Evolutionary conservation across 352 stramenopile species (phyloP), one percentile per base, ranked within the genome.

Genomic region (Pythium scleroteichum): DNA sequence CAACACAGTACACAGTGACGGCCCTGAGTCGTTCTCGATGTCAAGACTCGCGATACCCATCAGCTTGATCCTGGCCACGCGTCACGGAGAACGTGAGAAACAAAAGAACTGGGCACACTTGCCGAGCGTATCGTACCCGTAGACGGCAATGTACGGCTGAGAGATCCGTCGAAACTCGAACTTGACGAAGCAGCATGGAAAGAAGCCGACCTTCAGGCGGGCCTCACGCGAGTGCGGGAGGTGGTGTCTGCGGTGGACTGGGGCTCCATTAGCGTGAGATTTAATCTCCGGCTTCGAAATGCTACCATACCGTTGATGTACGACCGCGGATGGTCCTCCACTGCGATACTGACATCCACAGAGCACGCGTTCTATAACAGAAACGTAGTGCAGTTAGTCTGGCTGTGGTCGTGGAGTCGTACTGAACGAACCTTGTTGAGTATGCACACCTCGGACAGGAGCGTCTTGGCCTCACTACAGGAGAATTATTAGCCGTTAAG

Each of bases 161-260:
- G 53, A 57, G 29, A 79, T 64, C 0, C 79, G 76, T 20, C 75
- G 66, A 53, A 91, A 91, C 23, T 79, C 63, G 17, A 91, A 61
- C 52, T 78, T 91, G 32, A 92, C 68, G 65, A 90, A 92, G 47
- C 64, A 75, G 44, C 79, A 88, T 0, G 82, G 82, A 23, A 90
- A 76, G 60, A 87, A 92, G 0, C 74, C 76, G 32, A 87, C 53
- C 20, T 72, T 79, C 46, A 92, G 62, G 19, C 53, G 29, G 22
- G 85, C 70, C 39, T 92, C 82, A 4, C 79, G 69, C n/a, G 73
- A 62, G 54, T 90, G 78, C 6, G 82, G 69, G 26, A 92, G 60
- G 19, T 78, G 72, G 20, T 82, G 69, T 46, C 78, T 23, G 14
- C 53, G 61, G 26, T 86, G 79, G 27, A 92, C 82, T 91, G 38